Conservation (phyloP, 2,329 filamentous ascomycete species). For the Fusarium pseudonygamai region DNA sequence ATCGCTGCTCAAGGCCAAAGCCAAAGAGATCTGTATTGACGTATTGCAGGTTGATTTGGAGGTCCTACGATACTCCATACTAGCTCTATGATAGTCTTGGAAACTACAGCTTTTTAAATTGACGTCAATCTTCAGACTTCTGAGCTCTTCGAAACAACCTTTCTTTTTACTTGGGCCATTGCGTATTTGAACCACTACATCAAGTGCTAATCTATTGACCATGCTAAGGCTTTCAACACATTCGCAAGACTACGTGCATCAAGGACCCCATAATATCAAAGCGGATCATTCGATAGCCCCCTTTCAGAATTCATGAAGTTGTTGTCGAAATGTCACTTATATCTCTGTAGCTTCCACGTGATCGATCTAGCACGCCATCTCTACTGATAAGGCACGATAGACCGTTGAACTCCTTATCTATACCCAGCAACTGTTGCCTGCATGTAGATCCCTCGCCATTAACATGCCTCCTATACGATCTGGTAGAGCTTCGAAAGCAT, state of each 20-base stretch:
- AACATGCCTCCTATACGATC: constrained; percentile 36
- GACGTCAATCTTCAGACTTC: accelerated
- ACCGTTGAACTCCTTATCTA: not conserved
- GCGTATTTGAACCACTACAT: no score
- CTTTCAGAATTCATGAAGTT: accelerated
- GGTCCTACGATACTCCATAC: not conserved
- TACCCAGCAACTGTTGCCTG: not conserved
- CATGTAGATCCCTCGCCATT: not conserved
- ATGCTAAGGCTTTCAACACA: accelerated
- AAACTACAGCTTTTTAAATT: not conserved
- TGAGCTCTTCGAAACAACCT: no score
- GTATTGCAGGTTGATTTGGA: no score
- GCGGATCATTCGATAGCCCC: accelerated
- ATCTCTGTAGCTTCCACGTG: not conserved
- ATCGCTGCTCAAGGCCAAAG: not conserved
- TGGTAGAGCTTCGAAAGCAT: constrained; percentile 42
- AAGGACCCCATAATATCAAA: accelerated
- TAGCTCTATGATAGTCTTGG: not conserved
- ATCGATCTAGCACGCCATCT: constrained; percentile 21
- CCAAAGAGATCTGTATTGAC: not conserved
- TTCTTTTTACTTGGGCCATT: accelerated
- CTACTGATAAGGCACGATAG: constrained; percentile 3
- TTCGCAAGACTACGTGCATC: accelerated
- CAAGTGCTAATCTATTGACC: no score
- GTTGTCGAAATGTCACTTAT: not conserved